Conservation (phyloP, 768 basidiomycete genomes). For the Lepiota brunneoincarnata region DNA sequence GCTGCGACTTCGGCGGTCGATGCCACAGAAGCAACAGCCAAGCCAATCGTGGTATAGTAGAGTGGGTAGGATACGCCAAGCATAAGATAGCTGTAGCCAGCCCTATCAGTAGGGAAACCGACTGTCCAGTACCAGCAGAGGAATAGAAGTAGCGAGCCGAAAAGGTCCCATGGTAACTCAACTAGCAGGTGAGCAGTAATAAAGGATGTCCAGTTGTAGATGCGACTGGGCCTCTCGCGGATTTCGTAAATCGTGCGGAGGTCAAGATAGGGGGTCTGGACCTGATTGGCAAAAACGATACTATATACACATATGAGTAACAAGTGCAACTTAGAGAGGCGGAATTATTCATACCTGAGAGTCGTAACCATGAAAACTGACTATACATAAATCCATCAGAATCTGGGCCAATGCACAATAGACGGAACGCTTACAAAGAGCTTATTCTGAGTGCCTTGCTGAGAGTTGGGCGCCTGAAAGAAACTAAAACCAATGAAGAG, state of each 20-base stretch:
- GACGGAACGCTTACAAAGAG: slow-evolving; percentile 49
- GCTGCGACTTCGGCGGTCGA: slow-evolving; percentile 60
- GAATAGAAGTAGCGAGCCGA: slow-evolving; percentile 61
- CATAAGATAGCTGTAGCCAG: slow-evolving; percentile 57
- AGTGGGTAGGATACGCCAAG: slow-evolving; percentile 55
- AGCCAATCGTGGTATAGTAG: slow-evolving; percentile 63
- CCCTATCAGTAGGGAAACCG: slow-evolving; percentile 51
- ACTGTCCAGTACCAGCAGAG: slow-evolving; percentile 76
- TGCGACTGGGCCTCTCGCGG: slow-evolving; percentile 61
- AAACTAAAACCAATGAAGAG: slow-evolving; percentile 66
- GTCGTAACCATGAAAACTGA: slow-evolving; percentile 59
- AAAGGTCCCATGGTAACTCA: slow-evolving; percentile 65
- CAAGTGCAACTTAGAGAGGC: too few relatives aligned
- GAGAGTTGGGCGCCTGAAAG: slow-evolving; percentile 50
- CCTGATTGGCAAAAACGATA: slow-evolving; percentile 59
- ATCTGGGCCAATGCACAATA: slow-evolving; percentile 4
- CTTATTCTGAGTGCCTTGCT: slow-evolving; percentile 62
- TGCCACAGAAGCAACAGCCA: slow-evolving; percentile 59
- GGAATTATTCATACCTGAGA: too few relatives aligned
- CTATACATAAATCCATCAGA: slow-evolving; percentile 24
- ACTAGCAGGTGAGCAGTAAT: slow-evolving; percentile 52
- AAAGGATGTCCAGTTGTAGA: slow-evolving; percentile 65
- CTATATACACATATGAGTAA: too few relatives aligned
- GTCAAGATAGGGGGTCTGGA: slow-evolving; percentile 62
- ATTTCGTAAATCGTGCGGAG: slow-evolving; percentile 64